Evolutionary conservation across 441 rosid genomes (phyloP).

Genomic region (Metrosideros polymorpha): DNA sequence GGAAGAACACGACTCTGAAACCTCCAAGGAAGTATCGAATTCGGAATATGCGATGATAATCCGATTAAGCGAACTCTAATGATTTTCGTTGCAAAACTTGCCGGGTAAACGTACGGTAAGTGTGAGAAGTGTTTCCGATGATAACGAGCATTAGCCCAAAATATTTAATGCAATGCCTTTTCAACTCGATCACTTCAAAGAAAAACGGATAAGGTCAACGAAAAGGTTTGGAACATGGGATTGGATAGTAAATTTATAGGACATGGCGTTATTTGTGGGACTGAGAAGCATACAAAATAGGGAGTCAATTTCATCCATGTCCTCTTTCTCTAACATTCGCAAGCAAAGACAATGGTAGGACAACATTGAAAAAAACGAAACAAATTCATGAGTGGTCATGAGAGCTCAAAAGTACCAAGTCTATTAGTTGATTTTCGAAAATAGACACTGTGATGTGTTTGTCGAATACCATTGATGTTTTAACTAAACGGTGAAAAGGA

Average conservation of each 20-base stretch:
- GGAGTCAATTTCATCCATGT: background rate
- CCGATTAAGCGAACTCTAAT: background rate
- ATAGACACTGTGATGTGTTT: too few relatives aligned
- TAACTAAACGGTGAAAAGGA: too few relatives aligned
- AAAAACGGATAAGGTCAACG: background rate
- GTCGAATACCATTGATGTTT: too few relatives aligned
- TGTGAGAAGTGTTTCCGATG: background rate
- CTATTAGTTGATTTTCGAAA: too few relatives aligned
- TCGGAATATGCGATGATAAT: background rate
- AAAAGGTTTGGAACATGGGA: background rate
- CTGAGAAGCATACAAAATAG: background rate
- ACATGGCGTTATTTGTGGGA: background rate
- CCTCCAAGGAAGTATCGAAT: fast-evolving
- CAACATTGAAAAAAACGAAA: background rate
- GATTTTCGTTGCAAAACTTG: background rate
- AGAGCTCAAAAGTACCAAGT: too few relatives aligned
- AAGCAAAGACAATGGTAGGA: background rate
- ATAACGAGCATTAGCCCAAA: background rate
- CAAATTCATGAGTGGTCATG: too few relatives aligned
- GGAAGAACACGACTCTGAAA: fast-evolving
- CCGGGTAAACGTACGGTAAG: background rate
- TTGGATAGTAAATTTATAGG: background rate
- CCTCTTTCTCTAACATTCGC: background rate
- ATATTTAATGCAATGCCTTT: background rate
- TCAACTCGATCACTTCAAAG: background rate